Evolutionary conservation across 129 eudicot species (phyloP), one percentile per base, ranked within the genome.

Genomic region (Erigeron canadensis): DNA sequence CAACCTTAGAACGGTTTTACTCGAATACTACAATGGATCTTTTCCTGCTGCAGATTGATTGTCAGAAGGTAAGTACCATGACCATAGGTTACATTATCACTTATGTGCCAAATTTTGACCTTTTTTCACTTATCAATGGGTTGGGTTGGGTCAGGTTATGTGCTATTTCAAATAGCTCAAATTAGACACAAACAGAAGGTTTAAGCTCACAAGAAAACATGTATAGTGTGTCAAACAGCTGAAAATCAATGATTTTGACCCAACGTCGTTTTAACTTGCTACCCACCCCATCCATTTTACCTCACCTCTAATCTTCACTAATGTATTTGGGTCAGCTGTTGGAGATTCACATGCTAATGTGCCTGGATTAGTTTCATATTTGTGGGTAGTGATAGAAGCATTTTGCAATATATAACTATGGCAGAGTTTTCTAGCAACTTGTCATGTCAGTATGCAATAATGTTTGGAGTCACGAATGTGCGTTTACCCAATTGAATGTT

Each of bases 41-140:
- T 16, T 86, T 82, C 81, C 84, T 91, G 70, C 93, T 91, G 46
- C 92, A 91, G 77, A 82, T 91, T 48, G 92, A 86, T 76, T 82
- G 82, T 71, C 56, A 74, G 70, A 91, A 87, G 91, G 95, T 86
- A 78, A 55, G 4, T 63, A 0, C 65, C 37, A 5, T 73, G 37
- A 47, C 65, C 41, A 23, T 51, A 23, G 7, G 40, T 41, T 53
- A 44, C 34, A 7, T 56, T 9, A 9, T 28, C 39, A 28, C 16
- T 11, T 45, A 5, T 9, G 22, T 59, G 23, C 2, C 17, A 10
- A 10, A 41, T 11, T 59, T 8, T 16, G 22, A 11, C 11, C 18
- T 3, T 45, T 46, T 45, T 46, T 3, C 42, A 12, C 45, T 19
- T 67, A 21, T 22, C 21, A 4, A 48, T 45, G 9, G 44, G 57